A percentile compares a stretch with the other conserved stretches of the same genome.
Conservation (phyloP, 1,139 yeast genomes). For the Debaryomyces robertsiae region DNA sequence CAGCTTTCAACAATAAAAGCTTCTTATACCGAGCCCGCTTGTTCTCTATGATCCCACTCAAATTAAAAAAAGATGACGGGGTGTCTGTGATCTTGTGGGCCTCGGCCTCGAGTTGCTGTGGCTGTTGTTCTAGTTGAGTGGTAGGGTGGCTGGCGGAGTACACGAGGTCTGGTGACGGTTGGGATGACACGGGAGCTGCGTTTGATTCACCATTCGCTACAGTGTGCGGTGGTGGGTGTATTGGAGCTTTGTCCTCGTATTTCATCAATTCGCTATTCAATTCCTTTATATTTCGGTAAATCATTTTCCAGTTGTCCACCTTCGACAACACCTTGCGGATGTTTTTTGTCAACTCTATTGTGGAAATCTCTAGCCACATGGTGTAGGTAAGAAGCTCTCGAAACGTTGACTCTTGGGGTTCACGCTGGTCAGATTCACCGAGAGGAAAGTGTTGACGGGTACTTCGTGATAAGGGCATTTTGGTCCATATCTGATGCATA, state of each 20-base stretch:
- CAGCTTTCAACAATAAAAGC: constrained; percentile 33
- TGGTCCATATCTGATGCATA: constrained; percentile 8
- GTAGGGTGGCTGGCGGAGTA: neutral
- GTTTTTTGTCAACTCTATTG: constrained; percentile 40
- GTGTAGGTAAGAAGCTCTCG: constrained; percentile 23
- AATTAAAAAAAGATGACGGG: constrained; percentile 30
- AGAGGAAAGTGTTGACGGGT: neutral
- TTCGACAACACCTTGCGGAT: constrained; percentile 39
- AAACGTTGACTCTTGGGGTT: constrained; percentile 18
- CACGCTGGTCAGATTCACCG: constrained; percentile 11
- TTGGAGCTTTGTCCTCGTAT: constrained; percentile 23
- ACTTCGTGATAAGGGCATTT: neutral
- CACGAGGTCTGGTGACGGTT: neutral
- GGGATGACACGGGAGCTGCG: neutral
- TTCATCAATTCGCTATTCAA: constrained; percentile 34
- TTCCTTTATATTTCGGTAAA: constrained; percentile 32
- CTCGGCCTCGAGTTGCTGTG: neutral
- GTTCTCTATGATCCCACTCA: constrained; percentile 39
- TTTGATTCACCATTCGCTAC: neutral
- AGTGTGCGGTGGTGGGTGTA: neutral
- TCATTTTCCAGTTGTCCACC: constrained; percentile 55
- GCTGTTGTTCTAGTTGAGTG: neutral
- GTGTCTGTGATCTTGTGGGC: constrained; percentile 16
- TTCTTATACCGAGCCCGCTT: constrained; percentile 38
- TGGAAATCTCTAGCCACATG: constrained; percentile 34